Conservation (phyloP, 495 filamentous ascomycete species). For the Tuber umbilicatum region DNA sequence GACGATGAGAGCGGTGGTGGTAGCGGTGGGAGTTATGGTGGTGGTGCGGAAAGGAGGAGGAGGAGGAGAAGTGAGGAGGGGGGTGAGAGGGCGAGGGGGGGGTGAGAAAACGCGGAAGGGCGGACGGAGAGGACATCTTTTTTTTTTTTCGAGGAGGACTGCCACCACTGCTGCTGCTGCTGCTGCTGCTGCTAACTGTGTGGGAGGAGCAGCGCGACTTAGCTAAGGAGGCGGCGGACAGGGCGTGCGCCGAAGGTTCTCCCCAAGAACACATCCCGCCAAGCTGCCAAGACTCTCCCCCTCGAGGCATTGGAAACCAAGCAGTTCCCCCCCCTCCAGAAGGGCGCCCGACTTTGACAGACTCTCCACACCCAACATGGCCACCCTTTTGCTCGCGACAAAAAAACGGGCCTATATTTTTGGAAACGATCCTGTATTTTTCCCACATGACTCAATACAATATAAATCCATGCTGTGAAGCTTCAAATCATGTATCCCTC, state of each 20-base stretch:
- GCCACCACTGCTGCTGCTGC: constrained; percentile 35
- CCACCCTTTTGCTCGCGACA: constrained; percentile 29
- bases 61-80: too few species aligned
- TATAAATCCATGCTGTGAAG: background rate
- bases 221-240: constrained; percentile 25
- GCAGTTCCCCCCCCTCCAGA: constrained; percentile 28
- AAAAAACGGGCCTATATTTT: constrained; percentile 16
- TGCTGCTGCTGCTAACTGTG: constrained; percentile 37
- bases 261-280: constrained; percentile 31
- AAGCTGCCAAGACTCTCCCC: constrained; percentile 36
- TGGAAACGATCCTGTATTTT: background rate
- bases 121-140: constrained; percentile 38
- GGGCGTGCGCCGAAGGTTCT: constrained; percentile 40
- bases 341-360: constrained; percentile 20
- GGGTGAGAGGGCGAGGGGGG: constrained; percentile 29
- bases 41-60: too few species aligned
- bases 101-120: constrained; percentile 36
- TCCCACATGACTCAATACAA: background rate
- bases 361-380: constrained; percentile 22
- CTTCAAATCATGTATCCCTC: background rate
- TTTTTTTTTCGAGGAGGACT: constrained; percentile 34
- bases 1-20: too few species aligned
- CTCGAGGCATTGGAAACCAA: constrained; percentile 28
- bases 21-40: too few species aligned
- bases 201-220: constrained; percentile 33